A percentile compares a stretch with the other conserved stretches of the same genome.
These are phyloP conservation scores for Entomortierella beljakovae DNA, from an alignment of 192 early-diverging fungal species.

Conservation along the genomic window DNA sequence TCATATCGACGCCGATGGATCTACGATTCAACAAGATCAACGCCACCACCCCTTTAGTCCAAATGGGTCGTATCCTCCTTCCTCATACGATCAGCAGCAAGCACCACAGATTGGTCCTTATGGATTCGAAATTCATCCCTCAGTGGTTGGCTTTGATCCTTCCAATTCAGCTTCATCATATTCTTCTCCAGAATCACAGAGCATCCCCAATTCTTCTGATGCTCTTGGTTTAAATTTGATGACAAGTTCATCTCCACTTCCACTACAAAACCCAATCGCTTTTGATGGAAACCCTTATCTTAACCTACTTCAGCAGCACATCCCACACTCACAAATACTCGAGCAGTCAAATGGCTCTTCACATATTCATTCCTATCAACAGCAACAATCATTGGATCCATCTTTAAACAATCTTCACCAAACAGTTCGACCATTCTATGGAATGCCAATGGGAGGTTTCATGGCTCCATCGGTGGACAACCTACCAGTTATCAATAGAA, in stretches of 20 bases:
- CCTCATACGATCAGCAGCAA: slow-evolving; percentile 13
- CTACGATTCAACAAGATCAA: neutral
- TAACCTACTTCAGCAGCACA: slow-evolving; percentile 26
- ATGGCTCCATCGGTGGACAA: slow-evolving; percentile 34
- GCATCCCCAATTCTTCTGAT: neutral
- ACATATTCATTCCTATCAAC: slow-evolving; percentile 15
- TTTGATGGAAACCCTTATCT: slow-evolving; percentile 16
- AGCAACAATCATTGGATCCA: slow-evolving; percentile 29
- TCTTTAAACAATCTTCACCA: neutral
- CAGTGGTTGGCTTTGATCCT: slow-evolving; percentile 12
- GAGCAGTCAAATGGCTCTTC: slow-evolving; percentile 1
- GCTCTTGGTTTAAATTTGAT: slow-evolving; percentile 19
- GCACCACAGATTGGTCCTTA: neutral
- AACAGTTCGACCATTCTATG: slow-evolving; percentile 32
- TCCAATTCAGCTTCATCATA: slow-evolving; percentile 11
- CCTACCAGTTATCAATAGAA: slow-evolving; percentile 28
- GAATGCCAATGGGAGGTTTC: slow-evolving; percentile 50
- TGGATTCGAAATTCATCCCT: slow-evolving; percentile 3
- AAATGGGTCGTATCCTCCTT: neutral
- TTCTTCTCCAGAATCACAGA: slow-evolving; percentile 20
- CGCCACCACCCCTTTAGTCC: neutral
- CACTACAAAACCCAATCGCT: slow-evolving; percentile 10
- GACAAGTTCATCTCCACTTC: slow-evolving; percentile 9
- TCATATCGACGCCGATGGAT: neutral
- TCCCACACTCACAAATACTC: slow-evolving; percentile 24